Conservation (phyloP, 2,329 filamentous ascomycete species). For the Pseudocercospora eumusae region DNA sequence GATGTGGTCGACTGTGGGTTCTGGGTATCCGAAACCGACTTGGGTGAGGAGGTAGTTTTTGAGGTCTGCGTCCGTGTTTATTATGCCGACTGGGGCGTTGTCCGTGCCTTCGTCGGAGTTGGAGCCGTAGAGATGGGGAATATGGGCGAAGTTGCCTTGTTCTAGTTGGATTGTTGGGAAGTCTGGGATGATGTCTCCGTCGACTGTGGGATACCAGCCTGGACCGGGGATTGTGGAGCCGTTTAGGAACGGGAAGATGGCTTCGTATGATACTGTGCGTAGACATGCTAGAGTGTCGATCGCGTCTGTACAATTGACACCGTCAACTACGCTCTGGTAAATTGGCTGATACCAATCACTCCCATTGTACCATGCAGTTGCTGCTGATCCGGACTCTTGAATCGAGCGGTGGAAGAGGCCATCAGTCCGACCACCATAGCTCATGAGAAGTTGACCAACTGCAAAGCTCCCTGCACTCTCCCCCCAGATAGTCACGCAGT, state of each 20-base stretch:
- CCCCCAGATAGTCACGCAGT: slow-evolving; percentile 26
- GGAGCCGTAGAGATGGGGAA: slow-evolving; percentile 61
- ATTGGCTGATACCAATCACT: slow-evolving; percentile 51
- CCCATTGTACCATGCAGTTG: slow-evolving; percentile 29
- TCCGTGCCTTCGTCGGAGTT: slow-evolving; percentile 67
- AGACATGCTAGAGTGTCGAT: slow-evolving; percentile 57
- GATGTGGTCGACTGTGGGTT: slow-evolving; percentile 27
- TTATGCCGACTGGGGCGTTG: slow-evolving; percentile 60
- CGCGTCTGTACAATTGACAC: slow-evolving; percentile 24
- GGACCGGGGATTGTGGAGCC: slow-evolving; percentile 31
- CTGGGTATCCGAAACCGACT: slow-evolving; percentile 27
- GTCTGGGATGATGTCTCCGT: slow-evolving; percentile 58
- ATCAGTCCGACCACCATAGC: slow-evolving; percentile 51
- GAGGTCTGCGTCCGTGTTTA: slow-evolving; percentile 42
- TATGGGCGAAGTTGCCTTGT: slow-evolving; percentile 62
- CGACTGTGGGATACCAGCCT: slow-evolving; percentile 51
- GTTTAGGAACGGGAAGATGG: slow-evolving; percentile 27
- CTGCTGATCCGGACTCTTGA: slow-evolving; percentile 44
- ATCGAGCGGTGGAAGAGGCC: slow-evolving; percentile 51
- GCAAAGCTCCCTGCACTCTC: slow-evolving; percentile 45
- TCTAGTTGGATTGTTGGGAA: slow-evolving; percentile 57
- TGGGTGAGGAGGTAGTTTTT: slow-evolving; percentile 23
- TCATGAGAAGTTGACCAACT: slow-evolving; percentile 49
- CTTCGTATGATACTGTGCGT: slow-evolving; percentile 47
- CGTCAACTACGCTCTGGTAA: slow-evolving; percentile 62